Base-by-base conservation (phyloP, 164 flowering plant species). In the Nelumbo lutea region DNA sequence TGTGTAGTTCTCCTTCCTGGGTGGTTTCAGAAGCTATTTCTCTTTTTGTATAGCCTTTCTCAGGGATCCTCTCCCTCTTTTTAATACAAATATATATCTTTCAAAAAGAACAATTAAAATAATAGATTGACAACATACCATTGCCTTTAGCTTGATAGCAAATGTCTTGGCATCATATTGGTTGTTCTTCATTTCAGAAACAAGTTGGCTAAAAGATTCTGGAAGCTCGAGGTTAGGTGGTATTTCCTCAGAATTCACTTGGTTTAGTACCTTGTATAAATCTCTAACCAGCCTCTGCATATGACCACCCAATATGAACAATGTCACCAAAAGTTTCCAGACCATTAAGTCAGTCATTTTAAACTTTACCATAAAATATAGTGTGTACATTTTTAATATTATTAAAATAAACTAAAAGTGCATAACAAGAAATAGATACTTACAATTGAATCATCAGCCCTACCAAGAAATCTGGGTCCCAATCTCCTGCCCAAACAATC, bases 401-500 rank as follows among this genome's bases (percentile, higher is more conserved):
- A 27, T 27, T 27, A 27, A 27, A 27, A 27, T 0, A 27, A 41
- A 60, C 40, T 40, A 57, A 42, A 9, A 9, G 42, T 3, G 4
- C 9, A 60, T 60, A 52, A 50, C 3, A 39, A 62, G 55, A 65
- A 14, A 66, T 39, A 38, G 7, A 68, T 50, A 64, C 63, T 86
- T 81, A 95, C 99, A 87, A 78, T 84, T 72, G 97, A 87, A 88
- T 85, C 88, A 82, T 90, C 96, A 70, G 77, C 82, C 73, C 95
- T 79, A 59, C 96, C 91, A 72, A 95, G 94, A 82, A 92, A 72
- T 79, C 82, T 85, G 9, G 99, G 98, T 72, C 99, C 99, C 77
- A 84, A 81, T 46, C 96, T 87, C 75, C 99, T 85, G 45, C 99
- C 97, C 74, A 89, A 79, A 85, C 99, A 95, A 89, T 83, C 99